Conservation (phyloP, 345 rosid species). For the Citropsis articulata region DNA sequence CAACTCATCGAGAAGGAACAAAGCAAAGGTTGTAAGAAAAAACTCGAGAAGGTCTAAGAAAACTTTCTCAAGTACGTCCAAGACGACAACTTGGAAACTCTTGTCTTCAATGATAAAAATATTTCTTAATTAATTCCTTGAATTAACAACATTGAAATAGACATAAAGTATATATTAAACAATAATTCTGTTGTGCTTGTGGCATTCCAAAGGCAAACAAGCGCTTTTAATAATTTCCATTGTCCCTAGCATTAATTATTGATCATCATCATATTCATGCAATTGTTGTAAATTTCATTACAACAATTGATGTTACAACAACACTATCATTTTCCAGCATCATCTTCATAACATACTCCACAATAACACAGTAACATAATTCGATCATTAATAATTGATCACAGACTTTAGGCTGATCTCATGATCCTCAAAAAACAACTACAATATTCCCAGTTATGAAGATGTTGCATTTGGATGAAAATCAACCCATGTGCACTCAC, state of each 20-base stretch:
- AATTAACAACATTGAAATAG: neutral
- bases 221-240: neutral
- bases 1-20: too few species aligned
- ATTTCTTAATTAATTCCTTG: neutral
- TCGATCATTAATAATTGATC: too few species aligned
- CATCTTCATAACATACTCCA: neutral
- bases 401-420: neutral
- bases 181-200: neutral
- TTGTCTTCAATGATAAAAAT: neutral
- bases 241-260: neutral
- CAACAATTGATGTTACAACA: neutral
- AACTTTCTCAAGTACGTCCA: conserved; percentile 1
- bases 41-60: conserved; percentile 3
- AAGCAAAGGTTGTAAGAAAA: neutral
- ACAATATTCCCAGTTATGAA: neutral
- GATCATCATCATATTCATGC: neutral
- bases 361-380: neutral
- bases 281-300: neutral
- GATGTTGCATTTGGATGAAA: neutral
- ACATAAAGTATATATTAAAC: too few species aligned
- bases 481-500: neutral
- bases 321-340: too few species aligned
- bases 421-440: neutral
- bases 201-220: neutral
- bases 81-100: neutral